Percentiles rank a stretch among this genome's conserved stretches.
Evolutionary conservation across 306 rosid genomes (phyloP).

Genomic region (Vigna nakashimae): DNA sequence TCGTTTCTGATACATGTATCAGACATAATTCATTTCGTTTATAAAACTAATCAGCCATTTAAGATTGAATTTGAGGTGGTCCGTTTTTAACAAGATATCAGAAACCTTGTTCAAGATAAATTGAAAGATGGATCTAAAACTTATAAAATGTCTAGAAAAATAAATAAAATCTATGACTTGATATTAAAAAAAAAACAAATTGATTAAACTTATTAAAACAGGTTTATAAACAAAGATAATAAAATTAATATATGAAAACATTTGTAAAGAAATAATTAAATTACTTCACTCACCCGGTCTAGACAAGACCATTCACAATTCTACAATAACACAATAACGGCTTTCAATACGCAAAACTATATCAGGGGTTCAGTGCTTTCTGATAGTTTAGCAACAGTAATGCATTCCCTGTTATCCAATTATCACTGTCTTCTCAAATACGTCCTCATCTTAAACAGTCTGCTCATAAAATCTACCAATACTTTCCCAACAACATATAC

Average conservation of each 20-base stretch:
- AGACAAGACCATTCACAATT: slow-evolving; percentile 6
- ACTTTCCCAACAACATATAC: too few relatives aligned
- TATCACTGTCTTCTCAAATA: background rate
- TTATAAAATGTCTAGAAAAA: too few relatives aligned
- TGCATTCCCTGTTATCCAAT: slow-evolving; percentile 4
- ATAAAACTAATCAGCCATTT: too few relatives aligned
- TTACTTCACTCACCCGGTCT: background rate
- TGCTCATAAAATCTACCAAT: background rate
- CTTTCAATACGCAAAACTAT: slow-evolving; percentile 20
- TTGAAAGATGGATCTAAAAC: too few relatives aligned
- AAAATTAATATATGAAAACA: background rate
- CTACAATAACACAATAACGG: slow-evolving; percentile 8
- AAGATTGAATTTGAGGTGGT: too few relatives aligned
- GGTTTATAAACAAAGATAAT: background rate
- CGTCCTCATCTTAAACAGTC: background rate
- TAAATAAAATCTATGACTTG: too few relatives aligned
- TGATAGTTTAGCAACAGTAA: background rate
- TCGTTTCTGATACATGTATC: too few relatives aligned
- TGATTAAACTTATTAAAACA: background rate
- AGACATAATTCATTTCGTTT: too few relatives aligned
- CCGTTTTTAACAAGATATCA: too few relatives aligned
- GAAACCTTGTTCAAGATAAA: too few relatives aligned
- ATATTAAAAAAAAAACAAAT: background rate
- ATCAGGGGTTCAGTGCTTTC: slow-evolving; percentile 13
- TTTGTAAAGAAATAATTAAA: background rate